Evolutionary conservation across 495 filamentous ascomycete genomes (phyloP).

Genomic region (Usnea hakonensis): DNA sequence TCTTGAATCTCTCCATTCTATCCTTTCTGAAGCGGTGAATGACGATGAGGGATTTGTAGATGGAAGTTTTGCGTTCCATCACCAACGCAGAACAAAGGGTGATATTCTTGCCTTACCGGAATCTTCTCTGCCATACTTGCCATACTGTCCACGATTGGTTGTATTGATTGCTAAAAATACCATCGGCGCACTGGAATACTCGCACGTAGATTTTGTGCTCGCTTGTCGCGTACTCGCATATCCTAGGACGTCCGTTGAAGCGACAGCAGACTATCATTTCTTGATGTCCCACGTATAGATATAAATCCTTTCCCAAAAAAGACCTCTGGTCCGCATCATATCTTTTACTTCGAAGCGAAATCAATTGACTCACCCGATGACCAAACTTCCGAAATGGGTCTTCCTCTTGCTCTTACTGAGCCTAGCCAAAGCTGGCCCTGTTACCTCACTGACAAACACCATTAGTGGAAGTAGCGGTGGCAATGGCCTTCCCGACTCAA

Average conservation of each 20-base stretch:
- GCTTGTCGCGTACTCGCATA: neutral
- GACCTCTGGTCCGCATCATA: neutral
- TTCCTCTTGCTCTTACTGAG: neutral
- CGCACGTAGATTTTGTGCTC: too few relatives aligned
- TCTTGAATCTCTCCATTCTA: neutral
- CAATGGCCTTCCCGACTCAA: neutral
- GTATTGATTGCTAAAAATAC: too few relatives aligned
- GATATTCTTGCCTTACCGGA: too few relatives aligned
- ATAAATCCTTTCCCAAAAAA: too few relatives aligned
- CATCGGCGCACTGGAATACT: neutral
- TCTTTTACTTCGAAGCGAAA: neutral
- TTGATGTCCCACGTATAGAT: too few relatives aligned
- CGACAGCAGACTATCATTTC: neutral
- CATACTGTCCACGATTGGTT: too few relatives aligned
- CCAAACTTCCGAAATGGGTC: accelerated
- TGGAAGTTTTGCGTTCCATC: neutral
- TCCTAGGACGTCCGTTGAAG: neutral
- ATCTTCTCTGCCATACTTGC: too few relatives aligned
- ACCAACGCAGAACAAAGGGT: too few relatives aligned
- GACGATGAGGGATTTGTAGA: neutral
- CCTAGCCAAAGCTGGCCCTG: neutral
- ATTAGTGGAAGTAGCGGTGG: neutral
- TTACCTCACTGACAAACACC: neutral
- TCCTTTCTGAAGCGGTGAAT: neutral
- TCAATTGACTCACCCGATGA: neutral